A percentile compares a stretch with the other conserved stretches of the same genome.
phyloP scores from a whole-genome alignment of 2,329 filamentous ascomycete genomes.

The Tympanopsis confertula region DNA sequence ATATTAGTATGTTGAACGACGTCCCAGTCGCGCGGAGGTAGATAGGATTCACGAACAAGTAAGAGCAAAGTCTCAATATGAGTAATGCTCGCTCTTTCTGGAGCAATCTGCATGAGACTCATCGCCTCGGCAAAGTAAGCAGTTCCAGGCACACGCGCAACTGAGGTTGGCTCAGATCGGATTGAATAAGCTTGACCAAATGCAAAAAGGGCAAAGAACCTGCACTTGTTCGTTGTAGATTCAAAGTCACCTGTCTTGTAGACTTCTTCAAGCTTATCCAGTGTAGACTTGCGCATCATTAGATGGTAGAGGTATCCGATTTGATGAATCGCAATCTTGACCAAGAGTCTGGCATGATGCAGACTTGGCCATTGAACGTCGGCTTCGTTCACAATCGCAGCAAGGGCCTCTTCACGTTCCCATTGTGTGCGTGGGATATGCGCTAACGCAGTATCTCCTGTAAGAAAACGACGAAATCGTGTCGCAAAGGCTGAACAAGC shows the following conservation, averaged over 20 bases:
- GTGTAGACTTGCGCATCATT: conserved; percentile 22
- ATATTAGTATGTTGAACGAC: not conserved
- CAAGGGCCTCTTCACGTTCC: conserved; percentile 15
- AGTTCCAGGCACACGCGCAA: conserved; percentile 26
- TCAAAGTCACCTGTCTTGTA: conserved; percentile 19
- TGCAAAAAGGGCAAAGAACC: conserved; percentile 30
- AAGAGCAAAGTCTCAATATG: conserved; percentile 29
- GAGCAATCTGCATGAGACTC: conserved; percentile 21
- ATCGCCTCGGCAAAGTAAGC: conserved; percentile 28
- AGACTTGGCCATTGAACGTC: conserved; percentile 24
- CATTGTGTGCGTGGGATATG: conserved; percentile 22
- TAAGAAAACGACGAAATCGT: conserved; percentile 20
- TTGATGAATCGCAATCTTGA: conserved; percentile 26
- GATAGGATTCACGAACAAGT: conserved; percentile 18
- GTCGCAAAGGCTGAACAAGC: conserved; percentile 23
- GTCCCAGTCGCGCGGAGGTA: too few relatives aligned
- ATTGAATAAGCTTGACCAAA: conserved; percentile 32
- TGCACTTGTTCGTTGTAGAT: conserved; percentile 21
- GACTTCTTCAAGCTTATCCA: conserved; percentile 21
- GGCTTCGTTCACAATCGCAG: conserved; percentile 13
- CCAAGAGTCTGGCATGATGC: conserved; percentile 20
- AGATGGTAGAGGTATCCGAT: conserved; percentile 28
- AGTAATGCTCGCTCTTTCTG: conserved; percentile 28
- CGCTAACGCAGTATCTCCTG: conserved; percentile 12
- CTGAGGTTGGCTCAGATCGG: conserved; percentile 15